Evolutionary conservation across 208 protist genomes (phyloP).

Genomic region (Phytomonas sp.): DNA sequence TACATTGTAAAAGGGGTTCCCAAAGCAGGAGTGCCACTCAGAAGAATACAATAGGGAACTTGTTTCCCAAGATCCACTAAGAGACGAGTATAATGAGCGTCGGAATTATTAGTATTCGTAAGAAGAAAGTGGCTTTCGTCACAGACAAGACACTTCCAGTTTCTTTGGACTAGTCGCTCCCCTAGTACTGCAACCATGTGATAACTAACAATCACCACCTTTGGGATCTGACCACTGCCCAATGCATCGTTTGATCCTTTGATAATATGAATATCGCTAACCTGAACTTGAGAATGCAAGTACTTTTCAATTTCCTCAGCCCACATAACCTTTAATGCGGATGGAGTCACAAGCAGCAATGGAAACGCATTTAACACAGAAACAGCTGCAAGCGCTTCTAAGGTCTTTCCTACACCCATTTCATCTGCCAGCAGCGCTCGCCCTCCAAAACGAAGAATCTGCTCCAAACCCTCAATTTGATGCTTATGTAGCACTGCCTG

Average conservation of each 20-base stretch:
- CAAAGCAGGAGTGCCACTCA: conserved; percentile 62
- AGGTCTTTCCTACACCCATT: conserved; percentile 83
- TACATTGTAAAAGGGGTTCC: conserved; percentile 67
- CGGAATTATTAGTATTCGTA: conserved; percentile 42
- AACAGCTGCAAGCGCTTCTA: conserved; percentile 57
- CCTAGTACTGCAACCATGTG: conserved; percentile 67
- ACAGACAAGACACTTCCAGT: conserved; percentile 50
- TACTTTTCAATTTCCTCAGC: conserved; percentile 74
- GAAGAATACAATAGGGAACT: conserved; percentile 47
- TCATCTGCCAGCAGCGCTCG: conserved; percentile 68
- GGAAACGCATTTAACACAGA: conserved; percentile 53
- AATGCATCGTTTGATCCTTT: conserved; percentile 53
- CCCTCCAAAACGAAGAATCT: conserved; percentile 34
- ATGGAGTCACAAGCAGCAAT: conserved; percentile 66
- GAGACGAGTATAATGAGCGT: conserved; percentile 61
- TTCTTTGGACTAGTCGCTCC: conserved; percentile 20
- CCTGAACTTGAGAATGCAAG: conserved; percentile 39
- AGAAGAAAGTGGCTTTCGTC: conserved; percentile 82
- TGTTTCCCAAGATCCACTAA: conserved; percentile 29
- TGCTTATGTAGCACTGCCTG: conserved; percentile 29
- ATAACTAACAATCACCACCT: conserved; percentile 73
- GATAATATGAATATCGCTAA: conserved; percentile 71
- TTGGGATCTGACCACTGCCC: conserved; percentile 20
- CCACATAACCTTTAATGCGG: conserved; percentile 73
- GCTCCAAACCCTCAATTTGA: conserved; percentile 52